phyloP scores from a whole-genome alignment of 2,329 filamentous ascomycete genomes.

The Neophaeococcomyces aloes region DNA sequence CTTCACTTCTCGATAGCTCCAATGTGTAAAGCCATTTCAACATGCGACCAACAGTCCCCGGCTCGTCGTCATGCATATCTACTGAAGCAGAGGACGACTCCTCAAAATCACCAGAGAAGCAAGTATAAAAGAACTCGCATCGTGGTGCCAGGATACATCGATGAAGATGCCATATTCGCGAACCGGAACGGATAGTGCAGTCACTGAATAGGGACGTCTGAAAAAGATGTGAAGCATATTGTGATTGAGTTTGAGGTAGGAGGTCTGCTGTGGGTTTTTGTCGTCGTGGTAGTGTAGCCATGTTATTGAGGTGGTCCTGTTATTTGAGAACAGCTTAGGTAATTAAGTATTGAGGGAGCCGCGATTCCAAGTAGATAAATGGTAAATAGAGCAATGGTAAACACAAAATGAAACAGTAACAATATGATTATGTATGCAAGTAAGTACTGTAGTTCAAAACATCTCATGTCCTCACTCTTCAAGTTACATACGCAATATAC shows the following conservation, averaged over 20 bases:
- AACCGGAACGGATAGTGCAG: conserved; percentile 1
- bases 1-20: background rate
- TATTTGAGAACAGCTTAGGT: background rate
- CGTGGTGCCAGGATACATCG: conserved; percentile 3
- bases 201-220: conserved; percentile 1
- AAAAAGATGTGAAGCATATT: conserved; percentile 3
- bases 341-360: background rate
- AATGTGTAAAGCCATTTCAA: conserved; percentile 5
- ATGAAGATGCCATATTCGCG: conserved; percentile 4
- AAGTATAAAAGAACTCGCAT: conserved; percentile 7
- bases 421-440: no score
- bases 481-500: no score
- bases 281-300: background rate
- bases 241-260: conserved; percentile 1
- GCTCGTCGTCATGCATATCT: conserved; percentile 7
- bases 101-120: conserved; percentile 3
- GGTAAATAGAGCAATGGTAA: no score
- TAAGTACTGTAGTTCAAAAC: no score
- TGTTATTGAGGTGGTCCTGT: background rate
- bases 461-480: no score
- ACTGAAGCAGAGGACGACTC: conserved; percentile 3
- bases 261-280: background rate
- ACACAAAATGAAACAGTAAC: no score
- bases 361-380: no score
- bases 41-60: conserved; percentile 4